phyloP scores from a whole-genome alignment of 2,329 filamentous ascomycete genomes.

The Fusarium sp. region DNA sequence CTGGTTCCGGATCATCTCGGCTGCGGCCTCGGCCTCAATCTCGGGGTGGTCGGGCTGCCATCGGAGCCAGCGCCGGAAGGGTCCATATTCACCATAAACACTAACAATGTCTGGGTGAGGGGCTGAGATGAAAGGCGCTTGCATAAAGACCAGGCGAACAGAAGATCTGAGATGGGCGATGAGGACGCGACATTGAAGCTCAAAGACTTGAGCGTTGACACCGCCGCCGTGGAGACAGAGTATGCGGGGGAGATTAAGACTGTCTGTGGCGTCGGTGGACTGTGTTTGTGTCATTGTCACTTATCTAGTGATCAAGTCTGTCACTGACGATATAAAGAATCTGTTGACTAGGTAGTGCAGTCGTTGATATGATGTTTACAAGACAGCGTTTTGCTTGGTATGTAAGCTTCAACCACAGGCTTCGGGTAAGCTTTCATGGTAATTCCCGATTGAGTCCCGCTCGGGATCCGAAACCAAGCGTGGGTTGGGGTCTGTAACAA shows the following conservation, averaged over 20 bases:
- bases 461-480: slow-evolving; percentile 34
- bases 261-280: slow-evolving; percentile 12
- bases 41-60: slow-evolving; percentile 72
- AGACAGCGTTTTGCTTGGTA: slow-evolving; percentile 10
- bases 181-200: slow-evolving; percentile 74
- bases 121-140: slow-evolving; percentile 76
- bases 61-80: slow-evolving; percentile 75
- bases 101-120: slow-evolving; percentile 74
- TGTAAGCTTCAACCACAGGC: slow-evolving; percentile 19
- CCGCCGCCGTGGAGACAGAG: slow-evolving; percentile 88
- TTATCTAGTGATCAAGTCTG: not conserved
- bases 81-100: slow-evolving; percentile 76
- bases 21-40: slow-evolving; percentile 62
- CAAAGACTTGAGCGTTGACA: slow-evolving; percentile 79
- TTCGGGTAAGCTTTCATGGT: slow-evolving; percentile 32
- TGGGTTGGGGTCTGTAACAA: not conserved
- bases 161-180: slow-evolving; percentile 63
- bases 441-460: slow-evolving; percentile 19
- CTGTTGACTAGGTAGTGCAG: not conserved
- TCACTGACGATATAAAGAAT: not conserved
- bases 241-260: slow-evolving; percentile 71
- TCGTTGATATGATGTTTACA: not conserved
- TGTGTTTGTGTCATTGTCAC: slow-evolving; percentile 43
- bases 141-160: slow-evolving; percentile 81
- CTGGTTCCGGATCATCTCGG: slow-evolving; percentile 58